phyloP scores from a whole-genome alignment of 108 stramenopile genomes.

The Nitzschia sp. region DNA sequence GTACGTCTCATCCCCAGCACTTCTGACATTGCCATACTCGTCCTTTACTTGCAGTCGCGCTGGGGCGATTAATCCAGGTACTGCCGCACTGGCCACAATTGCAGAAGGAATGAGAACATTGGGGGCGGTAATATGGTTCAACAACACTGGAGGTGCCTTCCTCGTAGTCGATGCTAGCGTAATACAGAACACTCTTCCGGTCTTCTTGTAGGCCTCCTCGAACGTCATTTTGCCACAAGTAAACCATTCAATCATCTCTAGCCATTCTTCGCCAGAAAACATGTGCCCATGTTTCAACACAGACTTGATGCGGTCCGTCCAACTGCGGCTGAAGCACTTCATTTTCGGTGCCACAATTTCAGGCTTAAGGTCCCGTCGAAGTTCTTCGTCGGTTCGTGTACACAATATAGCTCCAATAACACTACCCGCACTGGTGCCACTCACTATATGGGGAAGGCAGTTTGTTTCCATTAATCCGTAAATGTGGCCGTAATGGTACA shows the following conservation, averaged over 20 bases:
- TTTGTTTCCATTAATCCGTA: constrained; percentile 80
- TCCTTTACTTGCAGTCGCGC: constrained; percentile 71
- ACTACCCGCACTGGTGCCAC: constrained; percentile 93
- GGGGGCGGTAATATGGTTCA: constrained; percentile 95
- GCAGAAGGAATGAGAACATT: constrained; percentile 94
- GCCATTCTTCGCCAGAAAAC: constrained; percentile 78
- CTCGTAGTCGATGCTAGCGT: constrained; percentile 89
- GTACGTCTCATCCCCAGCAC: constrained; percentile 56
- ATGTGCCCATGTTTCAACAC: constrained; percentile 55
- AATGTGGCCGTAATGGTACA: constrained; percentile 93
- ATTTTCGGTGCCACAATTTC: constrained; percentile 54
- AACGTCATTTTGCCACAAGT: constrained; percentile 91
- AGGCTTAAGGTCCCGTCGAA: constrained; percentile 64
- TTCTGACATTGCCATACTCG: constrained; percentile 64
- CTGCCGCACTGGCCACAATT: constrained; percentile 80
- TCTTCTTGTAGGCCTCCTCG: constrained; percentile 95
- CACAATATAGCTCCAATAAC: constrained; percentile 91
- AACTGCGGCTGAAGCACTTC: constrained; percentile 65
- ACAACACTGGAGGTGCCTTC: constrained; percentile 88
- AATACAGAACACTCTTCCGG: constrained; percentile 95
- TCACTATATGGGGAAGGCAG: constrained; percentile 89
- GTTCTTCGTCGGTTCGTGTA: constrained; percentile 89
- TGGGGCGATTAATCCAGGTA: constrained; percentile 92
- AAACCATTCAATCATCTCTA: constrained; percentile 69
- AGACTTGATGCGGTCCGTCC: constrained; percentile 59